These are phyloP conservation scores for Oenanthe javanica DNA, from an alignment of 140 eudicot genomes.

Conservation along the genomic window DNA sequence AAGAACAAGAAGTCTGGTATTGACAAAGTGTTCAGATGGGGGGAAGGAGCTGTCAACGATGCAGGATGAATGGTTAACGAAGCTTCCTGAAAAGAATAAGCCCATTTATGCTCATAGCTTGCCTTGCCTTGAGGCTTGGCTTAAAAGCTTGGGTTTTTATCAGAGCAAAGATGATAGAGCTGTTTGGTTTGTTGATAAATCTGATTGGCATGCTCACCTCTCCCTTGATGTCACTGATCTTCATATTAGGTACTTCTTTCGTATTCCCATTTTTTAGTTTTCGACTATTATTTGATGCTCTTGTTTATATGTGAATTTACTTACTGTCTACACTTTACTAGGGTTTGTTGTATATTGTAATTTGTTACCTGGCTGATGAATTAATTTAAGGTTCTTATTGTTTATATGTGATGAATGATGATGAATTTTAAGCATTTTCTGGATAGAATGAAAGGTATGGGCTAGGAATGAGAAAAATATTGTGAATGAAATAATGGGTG, in stretches of 20 bases:
- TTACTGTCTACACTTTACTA: neutral
- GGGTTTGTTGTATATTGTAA: neutral
- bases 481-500: too few relatives aligned
- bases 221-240: conserved; percentile 87
- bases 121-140: conserved; percentile 83
- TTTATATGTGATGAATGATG: neutral
- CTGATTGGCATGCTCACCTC: conserved; percentile 87
- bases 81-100: conserved; percentile 78
- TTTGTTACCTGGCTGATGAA: too few relatives aligned
- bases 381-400: neutral
- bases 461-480: too few relatives aligned
- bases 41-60: conserved; percentile 25
- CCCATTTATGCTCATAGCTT: conserved; percentile 85
- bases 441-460: too few relatives aligned
- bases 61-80: conserved; percentile 74
- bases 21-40: conserved; percentile 42
- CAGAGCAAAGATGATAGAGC: conserved; percentile 83
- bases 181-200: conserved; percentile 70
- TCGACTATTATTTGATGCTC: neutral
- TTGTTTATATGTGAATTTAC: neutral
- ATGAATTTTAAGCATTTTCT: too few relatives aligned
- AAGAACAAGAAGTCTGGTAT: conserved; percentile 27
- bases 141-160: conserved; percentile 60
- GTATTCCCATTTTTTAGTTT: too few relatives aligned
- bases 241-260: conserved; percentile 52